Evolutionary conservation across 2,329 filamentous ascomycete species (phyloP).

Genomic region (Cercospora sp.): DNA sequence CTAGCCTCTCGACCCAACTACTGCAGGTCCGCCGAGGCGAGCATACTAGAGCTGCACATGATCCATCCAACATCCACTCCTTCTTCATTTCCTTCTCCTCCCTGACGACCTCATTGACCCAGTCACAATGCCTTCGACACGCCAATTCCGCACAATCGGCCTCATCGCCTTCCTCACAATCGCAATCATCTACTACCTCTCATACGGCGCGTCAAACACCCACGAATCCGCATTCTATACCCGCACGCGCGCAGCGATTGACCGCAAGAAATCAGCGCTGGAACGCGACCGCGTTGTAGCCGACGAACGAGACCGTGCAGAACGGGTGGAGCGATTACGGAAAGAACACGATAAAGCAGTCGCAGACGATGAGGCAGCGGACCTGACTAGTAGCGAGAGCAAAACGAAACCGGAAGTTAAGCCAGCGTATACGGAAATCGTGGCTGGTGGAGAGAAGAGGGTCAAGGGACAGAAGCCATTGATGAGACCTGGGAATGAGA

Average conservation of each 20-base stretch:
- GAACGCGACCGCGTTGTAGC: conserved; percentile 35
- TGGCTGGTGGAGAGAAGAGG: conserved; percentile 55
- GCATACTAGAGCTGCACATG: not conserved
- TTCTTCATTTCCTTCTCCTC: not conserved
- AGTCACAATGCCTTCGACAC: conserved; percentile 63
- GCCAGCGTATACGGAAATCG: conserved; percentile 49
- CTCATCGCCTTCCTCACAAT: conserved; percentile 65
- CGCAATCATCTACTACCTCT: conserved; percentile 71
- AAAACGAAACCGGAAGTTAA: not conserved
- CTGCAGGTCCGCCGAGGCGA: not conserved
- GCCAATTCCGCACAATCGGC: conserved; percentile 67
- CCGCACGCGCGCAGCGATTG: conserved; percentile 56
- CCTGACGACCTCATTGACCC: not conserved
- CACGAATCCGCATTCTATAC: conserved; percentile 58
- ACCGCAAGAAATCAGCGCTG: conserved; percentile 45
- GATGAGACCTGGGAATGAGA: conserved; percentile 35
- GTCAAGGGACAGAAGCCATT: conserved; percentile 58
- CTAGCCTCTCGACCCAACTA: not conserved
- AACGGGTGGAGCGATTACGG: conserved; percentile 34
- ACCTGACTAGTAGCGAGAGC: conserved; percentile 32
- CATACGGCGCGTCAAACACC: conserved; percentile 58
- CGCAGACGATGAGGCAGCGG: conserved; percentile 16
- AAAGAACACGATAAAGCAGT: conserved; percentile 37
- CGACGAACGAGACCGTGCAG: conserved; percentile 32
- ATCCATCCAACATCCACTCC: not conserved